Percentiles rank a stretch among this genome's conserved stretches.
Conservation (phyloP, 75 land plant species). For the Pinus tabuliformis region DNA sequence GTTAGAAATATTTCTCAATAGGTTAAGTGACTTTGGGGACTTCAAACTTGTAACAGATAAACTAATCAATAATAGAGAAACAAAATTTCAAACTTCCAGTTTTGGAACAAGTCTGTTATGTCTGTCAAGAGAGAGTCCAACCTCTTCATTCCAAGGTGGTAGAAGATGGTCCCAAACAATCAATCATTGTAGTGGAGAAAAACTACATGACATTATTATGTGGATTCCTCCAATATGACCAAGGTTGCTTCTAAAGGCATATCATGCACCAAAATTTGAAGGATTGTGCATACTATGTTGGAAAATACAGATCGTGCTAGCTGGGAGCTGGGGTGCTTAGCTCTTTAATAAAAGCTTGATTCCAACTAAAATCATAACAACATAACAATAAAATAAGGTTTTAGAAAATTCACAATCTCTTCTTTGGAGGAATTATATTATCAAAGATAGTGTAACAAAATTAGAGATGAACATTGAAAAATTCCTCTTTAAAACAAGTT, state of each 20-base stretch:
- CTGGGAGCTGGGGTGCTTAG: too few species aligned
- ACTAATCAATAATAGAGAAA: background rate
- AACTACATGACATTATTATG: too few species aligned
- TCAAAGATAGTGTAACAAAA: conserved; percentile 14
- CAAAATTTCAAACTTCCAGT: background rate
- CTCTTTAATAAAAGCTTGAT: conserved; percentile 60
- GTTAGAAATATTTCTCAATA: conserved; percentile 18
- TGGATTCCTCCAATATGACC: too few species aligned
- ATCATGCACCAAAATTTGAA: too few species aligned
- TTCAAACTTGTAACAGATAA: conserved; percentile 16
- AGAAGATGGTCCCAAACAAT: too few species aligned
- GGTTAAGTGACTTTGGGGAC: background rate
- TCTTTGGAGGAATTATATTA: background rate
- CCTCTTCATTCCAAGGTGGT: background rate
- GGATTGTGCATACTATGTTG: too few species aligned
- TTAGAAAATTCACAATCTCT: conserved; percentile 15
- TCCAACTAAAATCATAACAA: conserved; percentile 51
- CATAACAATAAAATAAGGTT: conserved; percentile 15
- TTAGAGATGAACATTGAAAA: conserved; percentile 25
- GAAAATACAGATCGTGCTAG: too few species aligned
- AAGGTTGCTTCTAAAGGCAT: too few species aligned
- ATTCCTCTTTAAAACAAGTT: background rate
- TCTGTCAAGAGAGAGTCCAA: background rate
- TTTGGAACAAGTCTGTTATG: background rate
- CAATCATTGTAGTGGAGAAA: too few species aligned